These are phyloP conservation scores for Priceomyces castillae DNA, from an alignment of 805 yeast species.

Conservation along the genomic window DNA sequence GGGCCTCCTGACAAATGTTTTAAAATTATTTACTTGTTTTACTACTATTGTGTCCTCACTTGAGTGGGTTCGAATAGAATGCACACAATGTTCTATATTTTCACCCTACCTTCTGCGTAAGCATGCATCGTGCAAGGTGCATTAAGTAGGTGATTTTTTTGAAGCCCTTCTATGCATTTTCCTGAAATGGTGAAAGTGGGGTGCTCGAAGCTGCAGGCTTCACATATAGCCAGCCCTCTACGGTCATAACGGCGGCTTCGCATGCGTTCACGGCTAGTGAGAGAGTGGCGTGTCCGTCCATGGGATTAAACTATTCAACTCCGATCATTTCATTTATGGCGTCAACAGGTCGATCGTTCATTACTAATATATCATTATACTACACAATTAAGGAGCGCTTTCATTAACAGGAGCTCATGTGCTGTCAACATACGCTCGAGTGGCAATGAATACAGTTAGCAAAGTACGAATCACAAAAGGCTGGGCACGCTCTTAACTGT, in stretches of 20 bases:
- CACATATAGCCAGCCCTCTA: neutral
- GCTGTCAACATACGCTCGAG: too few species aligned
- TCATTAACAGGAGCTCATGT: too few species aligned
- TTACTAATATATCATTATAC: too few species aligned
- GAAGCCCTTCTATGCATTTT: neutral
- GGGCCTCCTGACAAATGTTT: neutral
- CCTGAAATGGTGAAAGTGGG: neutral
- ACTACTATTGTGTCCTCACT: neutral
- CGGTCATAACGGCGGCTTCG: neutral
- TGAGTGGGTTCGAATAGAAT: neutral
- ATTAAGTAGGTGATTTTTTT: neutral
- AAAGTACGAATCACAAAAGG: too few species aligned
- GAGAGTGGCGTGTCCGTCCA: too few species aligned
- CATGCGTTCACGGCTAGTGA: neutral
- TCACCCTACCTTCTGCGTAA: neutral
- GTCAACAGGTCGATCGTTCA: too few species aligned
- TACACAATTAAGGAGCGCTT: too few species aligned
- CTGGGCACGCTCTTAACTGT: too few species aligned
- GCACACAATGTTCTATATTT: neutral
- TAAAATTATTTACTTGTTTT: neutral
- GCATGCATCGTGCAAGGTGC: neutral
- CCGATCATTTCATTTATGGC: too few species aligned
- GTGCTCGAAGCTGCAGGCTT: too few species aligned
- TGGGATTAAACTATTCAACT: too few species aligned
- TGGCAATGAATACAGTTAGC: too few species aligned